phyloP scores from a whole-genome alignment of 371 early-diverging fungal genomes.

The Mucor piriformis region DNA sequence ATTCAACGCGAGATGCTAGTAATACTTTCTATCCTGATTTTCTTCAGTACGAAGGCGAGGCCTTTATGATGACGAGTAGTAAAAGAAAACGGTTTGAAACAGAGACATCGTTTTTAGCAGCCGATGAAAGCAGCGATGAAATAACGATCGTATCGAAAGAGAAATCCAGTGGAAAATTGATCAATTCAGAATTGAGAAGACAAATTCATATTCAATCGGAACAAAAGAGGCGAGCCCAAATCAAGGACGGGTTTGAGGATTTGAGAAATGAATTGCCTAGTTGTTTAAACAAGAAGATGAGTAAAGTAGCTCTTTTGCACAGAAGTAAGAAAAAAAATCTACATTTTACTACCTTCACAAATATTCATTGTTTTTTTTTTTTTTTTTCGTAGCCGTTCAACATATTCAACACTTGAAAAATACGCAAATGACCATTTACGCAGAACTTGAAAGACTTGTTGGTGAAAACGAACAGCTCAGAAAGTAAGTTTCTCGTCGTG shows the following conservation, averaged over 20 bases:
- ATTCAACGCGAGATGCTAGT: neutral
- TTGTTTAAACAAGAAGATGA: constrained; percentile 59
- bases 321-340: constrained; percentile 35
- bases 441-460: constrained; percentile 44
- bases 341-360: neutral
- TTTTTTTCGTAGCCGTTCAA: constrained; percentile 43
- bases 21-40: neutral
- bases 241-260: constrained; percentile 65
- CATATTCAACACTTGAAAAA: constrained; percentile 53
- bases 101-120: neutral
- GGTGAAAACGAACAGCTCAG: constrained; percentile 51
- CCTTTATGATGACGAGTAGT: neutral
- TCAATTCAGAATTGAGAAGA: constrained; percentile 50
- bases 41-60: neutral
- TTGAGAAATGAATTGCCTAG: constrained; percentile 55
- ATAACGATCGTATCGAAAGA: neutral
- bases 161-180: neutral
- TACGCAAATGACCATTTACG: constrained; percentile 45
- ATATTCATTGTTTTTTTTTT: neutral
- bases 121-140: neutral
- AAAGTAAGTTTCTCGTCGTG: constrained; percentile 34
- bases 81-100: neutral
- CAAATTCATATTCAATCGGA: constrained; percentile 67
- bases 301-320: constrained; percentile 57
- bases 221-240: constrained; percentile 62